Conservation (phyloP, 2,329 filamentous ascomycete genomes). For the Colletotrichum orchidophilum region DNA sequence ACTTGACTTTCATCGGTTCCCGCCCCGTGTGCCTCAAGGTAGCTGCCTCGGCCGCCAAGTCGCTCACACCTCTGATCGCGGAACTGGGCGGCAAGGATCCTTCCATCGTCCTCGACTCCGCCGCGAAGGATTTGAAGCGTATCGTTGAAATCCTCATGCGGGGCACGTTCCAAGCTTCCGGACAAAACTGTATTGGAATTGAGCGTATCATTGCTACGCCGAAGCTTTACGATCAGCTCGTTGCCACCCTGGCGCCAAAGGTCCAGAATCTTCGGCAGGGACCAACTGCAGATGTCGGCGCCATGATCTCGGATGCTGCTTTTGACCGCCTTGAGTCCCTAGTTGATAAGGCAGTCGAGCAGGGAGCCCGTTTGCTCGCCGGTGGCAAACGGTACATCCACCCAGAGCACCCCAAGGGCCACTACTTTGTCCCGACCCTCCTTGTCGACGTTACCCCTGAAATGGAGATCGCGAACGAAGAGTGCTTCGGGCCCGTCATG, state of each 20-base stretch:
- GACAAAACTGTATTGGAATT: constrained; percentile 98
- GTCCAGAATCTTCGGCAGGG: constrained; percentile 82
- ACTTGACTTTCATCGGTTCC: constrained; percentile 97
- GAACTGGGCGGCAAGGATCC: constrained; percentile 97
- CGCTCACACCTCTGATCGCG: constrained; percentile 86
- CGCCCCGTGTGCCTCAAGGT: constrained; percentile 88
- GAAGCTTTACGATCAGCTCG: constrained; percentile 77
- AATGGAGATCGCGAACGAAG: constrained; percentile 89
- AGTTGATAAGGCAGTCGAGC: constrained; percentile 78
- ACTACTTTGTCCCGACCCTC: constrained; percentile 93
- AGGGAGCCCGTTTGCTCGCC: constrained; percentile 82
- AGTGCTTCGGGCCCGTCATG: constrained; percentile 94
- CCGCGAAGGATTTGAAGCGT: constrained; percentile 70
- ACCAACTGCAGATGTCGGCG: constrained; percentile 83
- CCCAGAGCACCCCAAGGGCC: constrained; percentile 77
- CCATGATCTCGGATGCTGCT: constrained; percentile 82
- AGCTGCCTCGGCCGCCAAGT: constrained; percentile 83
- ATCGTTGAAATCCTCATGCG: constrained; percentile 87
- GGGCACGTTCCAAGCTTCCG: constrained; percentile 92
- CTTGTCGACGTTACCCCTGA: constrained; percentile 86
- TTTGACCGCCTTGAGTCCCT: constrained; percentile 82
- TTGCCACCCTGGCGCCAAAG: constrained; percentile 75
- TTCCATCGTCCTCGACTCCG: constrained; percentile 86
- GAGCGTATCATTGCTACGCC: constrained; percentile 89
- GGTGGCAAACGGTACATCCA: constrained; percentile 80